Evolutionary conservation across 345 rosid genomes (phyloP), one percentile per base, ranked within the genome.

Genomic region (Brassica incana): DNA sequence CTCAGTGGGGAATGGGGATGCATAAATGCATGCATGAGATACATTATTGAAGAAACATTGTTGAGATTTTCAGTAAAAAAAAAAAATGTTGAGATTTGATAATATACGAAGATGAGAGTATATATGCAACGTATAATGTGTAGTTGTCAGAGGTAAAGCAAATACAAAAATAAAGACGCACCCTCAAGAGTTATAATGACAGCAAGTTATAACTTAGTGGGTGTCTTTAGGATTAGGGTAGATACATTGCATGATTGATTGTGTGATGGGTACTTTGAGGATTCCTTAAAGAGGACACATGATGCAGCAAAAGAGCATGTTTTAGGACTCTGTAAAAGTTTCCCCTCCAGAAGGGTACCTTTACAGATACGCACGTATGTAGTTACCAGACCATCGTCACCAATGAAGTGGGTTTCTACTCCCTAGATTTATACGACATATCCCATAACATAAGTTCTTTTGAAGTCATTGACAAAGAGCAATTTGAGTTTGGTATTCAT

Each of bases 201-300:
- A 62, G 5, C 66, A 18, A 50, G 56, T 62, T 48, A 71, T 36
- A 65, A 36, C 33, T 7, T 64, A 71, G 76, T 64, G 65, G 68
- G 29, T 71, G 9, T 35, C 66, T 71, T 25, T 52, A 36, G 27
- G 67, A 64, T 71, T 64, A 71, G 71, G 76, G 76, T 71, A 71
- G 65, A 63, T 71, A 78, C 60, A 54, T 65, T 54, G 72, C 48
- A 65, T 71, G 81, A 71, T 78, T 78, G 76, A 66, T 65, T 2
- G 60, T 64, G 76, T 54, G 72, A 78, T 71, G 54, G 56, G 59
- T 29, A 71, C 72, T 71, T 71, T 38, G 66, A 54, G 54, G 72
- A 78, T 71, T 78, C 81, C 81, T 78, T 71, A 78, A 71, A 78
- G 40, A 65, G 15, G 59, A 59, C 76, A 78, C 65, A 64, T 27